Base-by-base conservation (phyloP, 345 rosid species). In the Ceriops decandra region DNA sequence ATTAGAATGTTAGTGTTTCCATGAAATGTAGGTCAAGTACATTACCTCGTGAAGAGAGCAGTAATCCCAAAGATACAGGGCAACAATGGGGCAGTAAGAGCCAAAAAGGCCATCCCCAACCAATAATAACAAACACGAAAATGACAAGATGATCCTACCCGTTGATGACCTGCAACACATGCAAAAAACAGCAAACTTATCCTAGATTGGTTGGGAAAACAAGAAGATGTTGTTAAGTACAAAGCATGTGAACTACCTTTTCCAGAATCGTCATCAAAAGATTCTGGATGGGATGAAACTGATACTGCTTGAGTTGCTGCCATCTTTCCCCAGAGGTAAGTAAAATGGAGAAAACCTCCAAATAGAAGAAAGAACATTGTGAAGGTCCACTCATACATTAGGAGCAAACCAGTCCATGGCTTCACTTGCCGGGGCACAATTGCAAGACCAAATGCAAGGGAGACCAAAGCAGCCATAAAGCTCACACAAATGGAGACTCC, bases 381-480 rank as follows among this genome's bases (percentile, higher is more conserved):
- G 65, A 90, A 85, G 0, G 91, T 91, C 98, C 96, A 91, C 78
- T 93, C 98, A 52, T 85, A 93, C 80, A 88, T 71, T 81, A 93
- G 77, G 53, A 89, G 73, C 84, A 93, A 69, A 69, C 96, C 98
- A 54, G 92, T 91, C 97, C 96, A 93, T 13, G 96, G 97, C 84
- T 54, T 84, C 81, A 88, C 90, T 84, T 91, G 97, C 38, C 80
- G 90, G 59, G 96, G 97, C 75, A 89, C 92, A 68, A 88, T 82
- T 62, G 78, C 54, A 2, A 93, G 73, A 73, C 91, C 79, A 64
- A 89, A 68, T 62, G 85, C 95, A 68, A 89, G 64, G 71, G 98
- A 78, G 64, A 77, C 79, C 60, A 82, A 27, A 60, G 68, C 80
- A 68, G 85, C 82, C 66, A 71, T 33, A 64, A 90, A 86, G 72